Base-by-base conservation (phyloP, 345 rosid species). In the Syzygium grande region DNA sequence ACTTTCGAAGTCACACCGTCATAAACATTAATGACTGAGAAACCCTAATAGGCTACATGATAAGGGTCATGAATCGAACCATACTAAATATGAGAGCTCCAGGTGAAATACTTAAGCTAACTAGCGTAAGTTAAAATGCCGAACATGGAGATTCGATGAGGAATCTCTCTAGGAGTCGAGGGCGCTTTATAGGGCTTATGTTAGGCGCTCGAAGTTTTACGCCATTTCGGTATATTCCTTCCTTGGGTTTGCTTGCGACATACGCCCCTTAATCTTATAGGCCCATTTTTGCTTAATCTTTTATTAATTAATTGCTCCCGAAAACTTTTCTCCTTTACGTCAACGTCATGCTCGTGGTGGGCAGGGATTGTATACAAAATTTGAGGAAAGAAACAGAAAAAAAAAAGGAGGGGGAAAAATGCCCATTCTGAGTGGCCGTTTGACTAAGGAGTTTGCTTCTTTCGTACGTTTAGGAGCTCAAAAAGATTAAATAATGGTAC, bases 361-460 rank as follows among this genome's bases (percentile, higher is more conserved):
- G 38, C 63, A 0, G 83, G 83, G 79, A 68, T 73, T 10, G 27
- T 1, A 38, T 19, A 73, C 49, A 38, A 65, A 22, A 73, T 30
- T 68, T 6, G 46, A 34, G 2, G 4, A 4, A 7, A 13, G 21
- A 68, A 30, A 7, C 0, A 15, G 3, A 14, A 0, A 9, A 55
- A 85, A 27, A 27, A 30, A 84, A 51, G 34, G 5, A 13, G 25
- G 17, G 27, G 41, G 9, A 77, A 8, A 34, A 86, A 51, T 85
- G 46, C 65, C 16, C 51, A 22, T 10, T 68, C 59, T 41, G 51
- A 85, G 77, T 85, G 77, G 29, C 77, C 51, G 77, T 46, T 85
- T 85, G 87, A 85, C 77, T 86, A 59, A 43, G 63, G 19, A 30
- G 52, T 65, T 86, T 86, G 84, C 87, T 86, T 86, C 84, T n/a